Conservation (phyloP, 805 yeast species). For the Wickerhamomyces sydowiorum region DNA sequence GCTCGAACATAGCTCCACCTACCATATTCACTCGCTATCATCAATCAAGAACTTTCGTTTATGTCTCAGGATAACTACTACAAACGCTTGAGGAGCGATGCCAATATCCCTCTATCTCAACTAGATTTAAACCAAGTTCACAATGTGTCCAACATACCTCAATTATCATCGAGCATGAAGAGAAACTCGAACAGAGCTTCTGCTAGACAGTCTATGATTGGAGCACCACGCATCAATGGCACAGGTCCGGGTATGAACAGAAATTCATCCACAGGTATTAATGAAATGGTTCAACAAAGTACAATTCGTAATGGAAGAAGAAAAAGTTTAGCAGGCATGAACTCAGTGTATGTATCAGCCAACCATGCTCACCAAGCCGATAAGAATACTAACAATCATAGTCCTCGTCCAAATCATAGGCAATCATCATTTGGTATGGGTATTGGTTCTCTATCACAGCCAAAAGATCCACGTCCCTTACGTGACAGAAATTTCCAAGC, state of each 20-base stretch:
- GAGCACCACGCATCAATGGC: conserved; percentile 21
- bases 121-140: conserved; percentile 21
- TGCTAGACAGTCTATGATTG: conserved; percentile 25
- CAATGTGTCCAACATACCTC: conserved; percentile 21
- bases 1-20: background rate
- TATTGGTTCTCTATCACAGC: conserved; percentile 16
- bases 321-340: conserved; percentile 14
- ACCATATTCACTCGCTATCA: background rate
- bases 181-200: conserved; percentile 17
- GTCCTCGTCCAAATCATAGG: conserved; percentile 10
- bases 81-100: conserved; percentile 14
- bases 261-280: conserved; percentile 18
- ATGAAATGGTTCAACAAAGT: conserved; percentile 23
- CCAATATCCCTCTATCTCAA: conserved; percentile 14
- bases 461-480: conserved; percentile 69
- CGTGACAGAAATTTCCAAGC: conserved; percentile 66
- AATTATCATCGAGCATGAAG: conserved; percentile 17
- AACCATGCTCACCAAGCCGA: background rate
- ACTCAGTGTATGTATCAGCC: conserved; percentile 2
- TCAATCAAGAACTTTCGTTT: background rate
- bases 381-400: background rate
- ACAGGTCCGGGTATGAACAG: conserved; percentile 11
- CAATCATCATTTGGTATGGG: conserved; percentile 22
- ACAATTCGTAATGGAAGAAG: conserved; percentile 16
- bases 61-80: conserved; percentile 22